Percentiles rank a stretch among this genome's conserved stretches.
phyloP scores from a whole-genome alignment of 1,284 basidiomycete genomes.

The Sparassis latifolia region DNA sequence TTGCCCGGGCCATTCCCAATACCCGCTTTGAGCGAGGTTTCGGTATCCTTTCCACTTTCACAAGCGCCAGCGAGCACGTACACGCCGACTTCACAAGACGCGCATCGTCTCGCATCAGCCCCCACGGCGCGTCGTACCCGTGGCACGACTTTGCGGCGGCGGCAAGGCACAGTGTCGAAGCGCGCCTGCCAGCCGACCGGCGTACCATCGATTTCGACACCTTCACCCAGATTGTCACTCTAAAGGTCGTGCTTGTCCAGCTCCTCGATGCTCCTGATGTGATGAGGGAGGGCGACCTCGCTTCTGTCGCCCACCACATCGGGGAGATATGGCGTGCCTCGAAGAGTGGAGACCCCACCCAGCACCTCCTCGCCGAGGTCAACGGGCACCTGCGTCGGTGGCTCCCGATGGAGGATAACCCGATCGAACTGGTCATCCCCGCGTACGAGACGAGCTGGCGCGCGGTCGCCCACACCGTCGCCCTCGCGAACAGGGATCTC shows the following conservation, averaged over 20 bases:
- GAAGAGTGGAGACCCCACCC: constrained; percentile 20
- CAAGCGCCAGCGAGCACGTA: constrained; percentile 23
- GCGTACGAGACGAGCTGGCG: constrained; percentile 59
- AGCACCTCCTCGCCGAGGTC: constrained; percentile 16
- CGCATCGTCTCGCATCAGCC: constrained; percentile 18
- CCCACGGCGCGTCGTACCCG: constrained; percentile 19
- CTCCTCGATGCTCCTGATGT: constrained; percentile 29
- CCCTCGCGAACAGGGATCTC: constrained; percentile 27
- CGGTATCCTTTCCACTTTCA: constrained; percentile 34
- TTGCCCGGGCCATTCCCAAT: constrained; percentile 37
- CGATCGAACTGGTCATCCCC: constrained; percentile 47
- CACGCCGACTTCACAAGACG: constrained; percentile 29
- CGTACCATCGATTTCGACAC: constrained; percentile 24
- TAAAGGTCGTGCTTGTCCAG: constrained; percentile 34
- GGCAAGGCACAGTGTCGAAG: constrained; percentile 24
- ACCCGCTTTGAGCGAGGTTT: constrained; percentile 36
- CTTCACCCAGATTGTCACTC: constrained; percentile 37
- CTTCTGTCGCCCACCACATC: constrained; percentile 31
- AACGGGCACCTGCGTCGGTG: constrained; percentile 28
- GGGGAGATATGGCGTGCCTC: constrained; percentile 37
- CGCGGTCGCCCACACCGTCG: constrained; percentile 42
- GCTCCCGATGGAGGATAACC: constrained; percentile 31
- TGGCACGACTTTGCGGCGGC: constrained; percentile 27
- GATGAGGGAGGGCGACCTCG: constrained; percentile 15
- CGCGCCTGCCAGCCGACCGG: constrained; percentile 9